Evolutionary conservation across 257 asterid species (phyloP).

Genomic region (Primulina tabacum): DNA sequence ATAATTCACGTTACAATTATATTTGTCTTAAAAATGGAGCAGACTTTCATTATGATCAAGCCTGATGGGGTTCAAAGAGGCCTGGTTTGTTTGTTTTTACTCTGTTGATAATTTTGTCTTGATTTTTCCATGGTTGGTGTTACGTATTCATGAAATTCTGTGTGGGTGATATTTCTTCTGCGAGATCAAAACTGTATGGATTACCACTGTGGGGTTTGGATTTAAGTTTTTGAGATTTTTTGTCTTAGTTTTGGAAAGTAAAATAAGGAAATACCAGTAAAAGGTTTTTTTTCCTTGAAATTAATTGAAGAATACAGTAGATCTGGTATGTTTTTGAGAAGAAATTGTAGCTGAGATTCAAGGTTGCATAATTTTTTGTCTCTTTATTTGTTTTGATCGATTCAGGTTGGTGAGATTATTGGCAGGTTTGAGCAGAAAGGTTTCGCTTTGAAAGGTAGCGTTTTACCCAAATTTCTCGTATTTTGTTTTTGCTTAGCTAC

Average conservation of each 20-base stretch:
- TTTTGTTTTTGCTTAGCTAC: not conserved
- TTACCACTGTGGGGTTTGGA: not conserved
- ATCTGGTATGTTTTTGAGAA: slow-evolving; percentile 7
- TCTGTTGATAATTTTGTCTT: not conserved
- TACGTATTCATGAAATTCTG: not conserved
- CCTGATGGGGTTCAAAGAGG: slow-evolving; percentile 99
- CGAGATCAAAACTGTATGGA: not conserved
- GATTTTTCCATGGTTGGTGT: not conserved
- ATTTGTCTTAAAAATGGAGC: slow-evolving; percentile 61
- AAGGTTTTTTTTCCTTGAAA: not conserved
- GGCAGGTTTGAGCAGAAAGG: slow-evolving; percentile 94
- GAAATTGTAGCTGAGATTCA: not conserved
- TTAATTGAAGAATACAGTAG: not conserved
- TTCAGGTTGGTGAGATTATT: slow-evolving; percentile 92
- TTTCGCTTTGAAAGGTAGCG: slow-evolving; percentile 79
- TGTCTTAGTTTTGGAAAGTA: not conserved
- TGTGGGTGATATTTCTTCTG: not conserved
- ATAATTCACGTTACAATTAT: no score
- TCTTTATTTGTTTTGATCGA: slow-evolving; percentile 20
- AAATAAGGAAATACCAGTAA: not conserved
- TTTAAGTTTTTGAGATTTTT: not conserved
- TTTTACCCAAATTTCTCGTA: not conserved
- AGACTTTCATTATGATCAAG: slow-evolving; percentile 96
- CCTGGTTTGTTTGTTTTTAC: slow-evolving; percentile 46
- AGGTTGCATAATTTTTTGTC: not conserved